Evolutionary conservation across 192 early-diverging fungal species (phyloP).

Genomic region (Coemansia sp.): DNA sequence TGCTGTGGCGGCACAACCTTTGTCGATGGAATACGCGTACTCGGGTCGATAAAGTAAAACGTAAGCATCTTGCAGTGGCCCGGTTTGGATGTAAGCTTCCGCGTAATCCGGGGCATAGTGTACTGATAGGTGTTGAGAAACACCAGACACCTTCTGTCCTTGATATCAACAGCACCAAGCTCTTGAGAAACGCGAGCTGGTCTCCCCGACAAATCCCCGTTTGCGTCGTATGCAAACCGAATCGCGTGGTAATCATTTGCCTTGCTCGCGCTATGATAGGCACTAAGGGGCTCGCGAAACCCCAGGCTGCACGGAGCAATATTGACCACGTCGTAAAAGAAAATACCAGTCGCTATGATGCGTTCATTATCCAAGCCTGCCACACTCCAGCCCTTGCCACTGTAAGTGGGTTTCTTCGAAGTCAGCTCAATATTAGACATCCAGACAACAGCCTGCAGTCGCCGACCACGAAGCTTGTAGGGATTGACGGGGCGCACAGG

Average conservation of each 20-base stretch:
- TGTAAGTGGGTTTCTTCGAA: constrained; percentile 30
- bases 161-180: constrained; percentile 38
- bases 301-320: constrained; percentile 3
- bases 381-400: constrained; percentile 59
- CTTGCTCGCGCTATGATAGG: constrained; percentile 16
- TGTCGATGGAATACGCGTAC: constrained; percentile 44
- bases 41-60: constrained; percentile 30
- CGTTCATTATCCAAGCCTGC: constrained; percentile 36
- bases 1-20: constrained; percentile 43
- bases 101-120: constrained; percentile 53
- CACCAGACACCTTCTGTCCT: constrained; percentile 25
- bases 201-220: constrained; percentile 26
- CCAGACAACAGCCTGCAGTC: constrained; percentile 47
- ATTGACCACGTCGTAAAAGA: too few relatives aligned
- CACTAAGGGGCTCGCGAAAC: not conserved
- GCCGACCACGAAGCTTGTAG: too few relatives aligned
- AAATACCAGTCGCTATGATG: too few relatives aligned
- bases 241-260: too few relatives aligned
- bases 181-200: constrained; percentile 35
- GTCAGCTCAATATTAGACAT: constrained; percentile 38
- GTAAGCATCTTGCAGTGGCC: constrained; percentile 63
- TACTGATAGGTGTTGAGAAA: constrained; percentile 60
- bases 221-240: constrained; percentile 2
- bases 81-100: constrained; percentile 49
- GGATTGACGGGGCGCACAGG: too few relatives aligned